phyloP scores from a whole-genome alignment of 495 filamentous ascomycete species.

The Penicillium samsonianum region DNA sequence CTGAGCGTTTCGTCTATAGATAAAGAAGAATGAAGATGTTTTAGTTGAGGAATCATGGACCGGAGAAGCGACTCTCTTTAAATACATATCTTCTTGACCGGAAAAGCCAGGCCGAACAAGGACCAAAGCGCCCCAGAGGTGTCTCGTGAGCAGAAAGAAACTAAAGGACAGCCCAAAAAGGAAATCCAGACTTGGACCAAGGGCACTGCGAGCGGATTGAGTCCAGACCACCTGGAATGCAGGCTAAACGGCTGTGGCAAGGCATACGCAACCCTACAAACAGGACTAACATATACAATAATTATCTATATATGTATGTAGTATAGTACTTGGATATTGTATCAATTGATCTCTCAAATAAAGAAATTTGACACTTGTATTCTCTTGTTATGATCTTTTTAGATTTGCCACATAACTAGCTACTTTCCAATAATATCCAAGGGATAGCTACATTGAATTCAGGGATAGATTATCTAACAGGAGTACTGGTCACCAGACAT shows the following conservation, averaged over 20 bases:
- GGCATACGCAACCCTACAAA: neutral
- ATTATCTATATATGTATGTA: neutral
- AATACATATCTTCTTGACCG: slow-evolving; percentile 8
- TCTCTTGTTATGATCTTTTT: neutral
- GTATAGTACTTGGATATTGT: slow-evolving; percentile 1
- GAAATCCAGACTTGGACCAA: slow-evolving; percentile 12
- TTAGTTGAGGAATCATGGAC: neutral
- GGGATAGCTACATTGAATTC: neutral
- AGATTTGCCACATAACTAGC: neutral
- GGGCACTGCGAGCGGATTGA: neutral
- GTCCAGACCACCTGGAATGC: slow-evolving; percentile 13
- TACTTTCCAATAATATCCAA: neutral
- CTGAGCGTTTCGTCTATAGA: neutral
- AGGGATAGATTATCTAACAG: neutral
- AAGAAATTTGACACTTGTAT: neutral
- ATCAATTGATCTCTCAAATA: neutral
- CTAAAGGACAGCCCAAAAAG: slow-evolving; percentile 1
- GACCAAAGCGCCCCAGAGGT: neutral
- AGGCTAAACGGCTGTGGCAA: slow-evolving; percentile 10
- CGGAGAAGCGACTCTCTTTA: slow-evolving; percentile 6
- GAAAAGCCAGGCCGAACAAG: neutral
- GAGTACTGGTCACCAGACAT: slow-evolving; percentile 1
- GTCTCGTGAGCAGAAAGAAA: slow-evolving; percentile 17
- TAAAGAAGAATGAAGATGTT: neutral
- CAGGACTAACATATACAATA: neutral